Base-by-base conservation (phyloP, 257 asterid genomes). In the Nicotiana benthamiana region DNA sequence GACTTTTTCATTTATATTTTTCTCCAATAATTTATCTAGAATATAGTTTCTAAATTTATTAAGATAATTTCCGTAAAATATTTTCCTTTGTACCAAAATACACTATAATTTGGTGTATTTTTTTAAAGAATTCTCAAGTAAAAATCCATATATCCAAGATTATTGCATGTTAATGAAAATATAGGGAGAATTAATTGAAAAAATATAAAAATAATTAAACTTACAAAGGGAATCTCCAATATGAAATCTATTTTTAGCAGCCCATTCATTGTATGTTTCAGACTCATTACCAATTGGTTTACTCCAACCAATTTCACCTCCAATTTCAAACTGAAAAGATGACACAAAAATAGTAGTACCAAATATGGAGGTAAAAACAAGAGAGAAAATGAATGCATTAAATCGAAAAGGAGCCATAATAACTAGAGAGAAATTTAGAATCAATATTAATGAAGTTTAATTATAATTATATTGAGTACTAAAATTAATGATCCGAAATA, bases 221-320 rank as follows among this genome's bases (percentile, higher is more conserved):
- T 89, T 84, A 91, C 97, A 52, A 81, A 94, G 67, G 12, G 92
- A 26, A 61, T 94, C 97, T 26, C 97, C 91, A 66, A 94, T 80
- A 61, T 66, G 93, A 87, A 94, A 92, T 13, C 98, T 75, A 85
- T 87, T 89, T 79, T 72, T 85, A 6, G 93, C 83, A 22, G 98
- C 98, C 98, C 98, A 94, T 32, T 91, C 87, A 32, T 92, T 92
- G 40, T 94, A 94, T 0, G 95, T 85, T 40, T 90, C 88, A 16
- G 94, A 85, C 57, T 90, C 93, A 11, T 89, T 85, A 9, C 87
- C 91, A 11, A 90, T 89, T 0, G 98, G 98, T 62, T 67, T 86
- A 5, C 11, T 80, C 98, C 97, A 94, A 15, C 89, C 92, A 16
- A 9, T 81, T 30, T 80, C 82, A 27, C 82, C 92, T 15, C 97